Percentiles rank a stretch among this genome's conserved stretches.
These are phyloP conservation scores for Cladosporium sp. DNA, from an alignment of 2,329 filamentous ascomycete genomes.

Conservation along the genomic window DNA sequence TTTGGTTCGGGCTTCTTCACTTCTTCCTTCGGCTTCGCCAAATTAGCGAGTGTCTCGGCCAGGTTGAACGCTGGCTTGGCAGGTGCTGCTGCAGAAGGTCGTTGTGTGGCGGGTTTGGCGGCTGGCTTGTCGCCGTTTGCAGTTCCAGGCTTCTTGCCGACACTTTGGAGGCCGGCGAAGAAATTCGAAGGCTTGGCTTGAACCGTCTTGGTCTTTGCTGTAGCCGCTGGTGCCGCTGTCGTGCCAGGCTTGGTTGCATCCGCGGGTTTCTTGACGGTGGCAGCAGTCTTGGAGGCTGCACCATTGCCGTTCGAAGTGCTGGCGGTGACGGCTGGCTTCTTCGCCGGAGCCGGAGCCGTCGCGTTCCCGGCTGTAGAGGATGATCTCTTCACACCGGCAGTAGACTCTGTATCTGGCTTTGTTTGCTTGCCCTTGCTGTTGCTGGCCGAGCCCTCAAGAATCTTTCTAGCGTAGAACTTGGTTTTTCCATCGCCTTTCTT, in stretches of 20 bases:
- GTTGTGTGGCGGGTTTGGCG: slow-evolving; percentile 17
- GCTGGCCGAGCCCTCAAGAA: slow-evolving; percentile 34
- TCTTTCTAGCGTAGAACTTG: slow-evolving; percentile 55
- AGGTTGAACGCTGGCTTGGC: slow-evolving; percentile 33
- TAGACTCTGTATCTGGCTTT: slow-evolving; percentile 18
- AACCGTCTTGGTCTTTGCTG: slow-evolving; percentile 25
- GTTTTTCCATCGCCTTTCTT: slow-evolving; percentile 61
- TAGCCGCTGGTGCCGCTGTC: slow-evolving; percentile 16
- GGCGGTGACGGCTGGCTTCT: slow-evolving; percentile 27
- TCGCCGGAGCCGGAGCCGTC: slow-evolving; percentile 25
- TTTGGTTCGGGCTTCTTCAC: slow-evolving; percentile 35
- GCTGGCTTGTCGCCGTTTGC: slow-evolving; percentile 24
- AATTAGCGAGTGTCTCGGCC: slow-evolving; percentile 33
- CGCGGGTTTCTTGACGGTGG: slow-evolving; percentile 21
- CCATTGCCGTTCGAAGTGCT: slow-evolving; percentile 17
- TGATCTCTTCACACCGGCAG: slow-evolving; percentile 30
- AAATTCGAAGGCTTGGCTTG: slow-evolving; percentile 41
- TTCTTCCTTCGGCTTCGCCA: slow-evolving; percentile 51
- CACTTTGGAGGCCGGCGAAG: slow-evolving; percentile 41
- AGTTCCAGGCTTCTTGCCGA: slow-evolving; percentile 38
- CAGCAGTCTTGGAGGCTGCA: slow-evolving; percentile 15
- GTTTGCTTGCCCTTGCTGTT: slow-evolving; percentile 24
- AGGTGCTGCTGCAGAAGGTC: slow-evolving; percentile 15
- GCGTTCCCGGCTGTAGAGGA: slow-evolving; percentile 16
- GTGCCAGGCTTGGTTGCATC: slow-evolving; percentile 16